Base-by-base conservation (phyloP, 2,329 filamentous ascomycete genomes). In the Fusarium sp. region DNA sequence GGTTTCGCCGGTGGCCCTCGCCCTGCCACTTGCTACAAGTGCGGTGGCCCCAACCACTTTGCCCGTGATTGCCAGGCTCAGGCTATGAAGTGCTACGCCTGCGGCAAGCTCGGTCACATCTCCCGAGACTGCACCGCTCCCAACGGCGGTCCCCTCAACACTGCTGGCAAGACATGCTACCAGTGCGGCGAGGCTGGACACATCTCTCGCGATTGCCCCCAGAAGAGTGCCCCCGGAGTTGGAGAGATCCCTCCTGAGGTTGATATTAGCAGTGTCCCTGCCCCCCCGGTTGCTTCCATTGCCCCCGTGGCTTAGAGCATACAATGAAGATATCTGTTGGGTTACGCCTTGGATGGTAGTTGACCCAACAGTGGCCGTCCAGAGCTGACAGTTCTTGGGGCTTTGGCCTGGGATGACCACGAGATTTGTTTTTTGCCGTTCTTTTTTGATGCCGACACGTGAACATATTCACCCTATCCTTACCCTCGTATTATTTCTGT, bases 1-100 rank as follows among this genome's bases (percentile, higher is more conserved):
- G 92, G 90, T 52, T 96, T 91, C 78, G 84, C 85, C 73, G 89
- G 89, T 70, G 89, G 88, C 55, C 88, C 90, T 74, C 88, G 88
- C 66, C 87, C 88, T 62, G 87, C 89, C 35, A 91, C 89, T 54
- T 92, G 89, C 83, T 91, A 91, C 81, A 91, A 91, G 82, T 92
- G 89, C 78, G 89, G 89, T 72, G 89, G 95, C 33, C 96, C 96
- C 62, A 99, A 99, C 86, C 96, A 99, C 83, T 99, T 97, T 78
- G 96, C 96, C 70, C 92, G 96, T 71, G 96, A 99, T 77, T 99
- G 96, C 86, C 96, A 98, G 85, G 94, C 96, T 73, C 94, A 97
- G 82, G 93, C 94, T 68, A 97, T 97, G 93, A 97, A 97, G 85
- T 97, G 94, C 87, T 97, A 97, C 77, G 94, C 94, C 71, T 97